phyloP scores from a whole-genome alignment of 331 rosid species.

The Pyrus hybrid region DNA sequence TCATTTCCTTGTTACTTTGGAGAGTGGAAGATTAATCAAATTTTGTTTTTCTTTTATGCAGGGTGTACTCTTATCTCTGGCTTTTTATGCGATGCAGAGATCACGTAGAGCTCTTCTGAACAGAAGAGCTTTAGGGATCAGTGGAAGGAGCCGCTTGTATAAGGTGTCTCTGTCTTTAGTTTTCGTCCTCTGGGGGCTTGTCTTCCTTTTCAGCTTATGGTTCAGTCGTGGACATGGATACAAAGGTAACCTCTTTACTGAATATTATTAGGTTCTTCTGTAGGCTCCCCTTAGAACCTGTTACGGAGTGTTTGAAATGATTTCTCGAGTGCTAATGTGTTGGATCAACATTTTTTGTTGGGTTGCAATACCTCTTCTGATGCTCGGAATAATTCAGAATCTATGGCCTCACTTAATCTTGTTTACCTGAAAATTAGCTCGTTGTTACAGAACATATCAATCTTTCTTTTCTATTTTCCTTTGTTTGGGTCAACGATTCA shows the following conservation, averaged over 20 bases:
- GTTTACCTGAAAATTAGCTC: background rate
- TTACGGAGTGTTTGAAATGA: background rate
- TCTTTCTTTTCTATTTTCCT: background rate
- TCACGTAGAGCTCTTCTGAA: constrained; percentile 73
- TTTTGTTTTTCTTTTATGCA: constrained; percentile 26
- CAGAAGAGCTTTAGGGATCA: constrained; percentile 52
- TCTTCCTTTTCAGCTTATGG: constrained; percentile 72
- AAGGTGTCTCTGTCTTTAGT: constrained; percentile 56
- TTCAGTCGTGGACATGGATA: constrained; percentile 49
- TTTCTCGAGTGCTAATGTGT: background rate
- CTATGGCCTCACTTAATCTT: background rate
- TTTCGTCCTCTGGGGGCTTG: constrained; percentile 58
- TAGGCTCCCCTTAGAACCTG: background rate
- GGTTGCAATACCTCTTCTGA: background rate
- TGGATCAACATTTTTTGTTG: background rate
- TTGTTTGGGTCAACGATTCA: background rate
- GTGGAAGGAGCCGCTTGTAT: constrained; percentile 39
- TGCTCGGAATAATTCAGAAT: background rate
- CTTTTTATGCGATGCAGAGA: constrained; percentile 54
- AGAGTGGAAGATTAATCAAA: constrained; percentile 1
- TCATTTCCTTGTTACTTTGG: background rate
- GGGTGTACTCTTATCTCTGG: constrained; percentile 12
- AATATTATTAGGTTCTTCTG: constrained; percentile 2
- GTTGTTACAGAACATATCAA: background rate
- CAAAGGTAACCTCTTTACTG: constrained; percentile 40